Conservation (phyloP, 169 alveolate species). For the Cryptosporidium sp. region DNA sequence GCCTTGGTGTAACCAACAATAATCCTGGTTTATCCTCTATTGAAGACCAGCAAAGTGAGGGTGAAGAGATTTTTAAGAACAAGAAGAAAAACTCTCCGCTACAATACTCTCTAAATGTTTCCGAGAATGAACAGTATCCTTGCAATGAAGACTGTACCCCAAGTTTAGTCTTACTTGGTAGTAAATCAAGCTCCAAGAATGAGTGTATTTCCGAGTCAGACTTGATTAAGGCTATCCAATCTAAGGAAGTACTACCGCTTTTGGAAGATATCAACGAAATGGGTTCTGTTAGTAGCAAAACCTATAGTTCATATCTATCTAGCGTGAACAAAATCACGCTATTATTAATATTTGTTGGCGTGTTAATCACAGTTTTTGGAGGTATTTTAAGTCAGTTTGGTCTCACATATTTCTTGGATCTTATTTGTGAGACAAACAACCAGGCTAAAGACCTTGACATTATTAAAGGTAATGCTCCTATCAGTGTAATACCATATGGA, state of each 20-base stretch:
- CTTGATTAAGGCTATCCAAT: slow-evolving; percentile 9
- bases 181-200: not conserved
- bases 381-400: slow-evolving; percentile 54
- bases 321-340: slow-evolving; percentile 29
- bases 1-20: not conserved
- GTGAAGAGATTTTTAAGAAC: not conserved
- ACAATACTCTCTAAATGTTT: slow-evolving; percentile 3
- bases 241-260: slow-evolving; percentile 48
- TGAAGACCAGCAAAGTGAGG: slow-evolving; percentile 3
- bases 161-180: not conserved
- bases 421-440: slow-evolving; percentile 27
- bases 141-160: not conserved
- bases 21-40: not conserved
- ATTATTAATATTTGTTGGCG: slow-evolving; percentile 22
- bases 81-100: not conserved
- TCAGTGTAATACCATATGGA: slow-evolving; percentile 52
- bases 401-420: slow-evolving; percentile 32
- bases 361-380: slow-evolving; percentile 37
- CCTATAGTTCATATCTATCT: slow-evolving; percentile 33
- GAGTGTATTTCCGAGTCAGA: not conserved
- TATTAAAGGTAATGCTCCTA: slow-evolving; percentile 54
- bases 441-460: slow-evolving; percentile 1
- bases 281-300: slow-evolving; percentile 56
- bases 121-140: not conserved
- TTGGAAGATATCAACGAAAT: slow-evolving; percentile 41